Evolutionary conservation across 805 yeast species (phyloP), one percentile per base, ranked within the genome.

Genomic region (Hanseniaspora valbyensis): DNA sequence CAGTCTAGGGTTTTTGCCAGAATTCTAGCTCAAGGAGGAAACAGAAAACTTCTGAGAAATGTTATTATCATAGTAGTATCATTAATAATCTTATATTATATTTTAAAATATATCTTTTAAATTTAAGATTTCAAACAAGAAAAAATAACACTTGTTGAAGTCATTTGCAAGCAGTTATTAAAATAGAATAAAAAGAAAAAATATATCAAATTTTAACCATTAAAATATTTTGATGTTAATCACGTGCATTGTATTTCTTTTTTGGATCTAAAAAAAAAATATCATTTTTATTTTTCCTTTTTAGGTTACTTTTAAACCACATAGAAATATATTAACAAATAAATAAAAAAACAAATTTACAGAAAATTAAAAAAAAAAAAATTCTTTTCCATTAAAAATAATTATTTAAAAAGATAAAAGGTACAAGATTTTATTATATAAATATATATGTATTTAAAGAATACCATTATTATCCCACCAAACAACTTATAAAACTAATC

Each of bases 41-140:
- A 48, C 25, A 39, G 44, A 33, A 48, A 40, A n/a, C 32, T 42
- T 6, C 37, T 48, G n/a, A 48, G 44, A 30, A 48, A 48, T 21
- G 44, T 42, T 7, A n/a, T 40, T 6, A 40, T 22, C 3, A 22
- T 48, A 16, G 24, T 48, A 12, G 18, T 33, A 2, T 25, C 40
- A 16, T 36, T 48, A 12, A 30, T 48, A 32, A n/a, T 33, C 1
- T 5, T 39, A 2, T 48, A 48, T 18, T 40, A 40, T 30, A 39
- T 40, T 14, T 13, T 37, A n/a, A 44, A 44, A 16, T 28, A 37
- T 25, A n/a, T 37, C 1, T 37, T 44, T 37, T 44, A 13, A 37
- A 19, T 36, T 36, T 18, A 42, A 29, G 18, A 30, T 29, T 6
- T 24, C 44, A 30, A 42, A 42, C 16, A 41, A 18, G 29, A 26